Evolutionary conservation across 2,329 filamentous ascomycete genomes (phyloP), one percentile per base, ranked within the genome.

Genomic region (Amauroascus niger): DNA sequence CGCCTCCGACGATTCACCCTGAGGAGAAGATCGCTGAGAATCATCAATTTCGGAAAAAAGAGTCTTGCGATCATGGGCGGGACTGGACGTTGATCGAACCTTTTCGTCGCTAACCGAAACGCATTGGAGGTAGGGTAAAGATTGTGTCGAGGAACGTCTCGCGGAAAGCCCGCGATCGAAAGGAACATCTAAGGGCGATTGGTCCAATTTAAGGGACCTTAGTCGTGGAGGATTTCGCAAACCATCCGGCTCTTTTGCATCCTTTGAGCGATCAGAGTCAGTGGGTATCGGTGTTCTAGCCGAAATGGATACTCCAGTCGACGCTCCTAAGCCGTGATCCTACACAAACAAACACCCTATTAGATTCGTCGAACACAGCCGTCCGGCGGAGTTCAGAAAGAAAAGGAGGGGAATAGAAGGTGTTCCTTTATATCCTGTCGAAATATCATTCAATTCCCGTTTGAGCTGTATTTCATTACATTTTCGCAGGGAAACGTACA

Each of bases 391-490:
- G 14, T 47, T 4, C 4, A 35, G 24, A 18, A 20, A 40, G 13
- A 18, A 35, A 24, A 45, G 32, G 16, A 32, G 20, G 32, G 24
- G 40, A 26, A 16, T 11, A 35, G 14, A n/a, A 22, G 35, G 22
- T 5, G 39, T 18, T 45, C 13, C 16, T 28, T 52, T 40, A 13
- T 16, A 45, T 45, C 49, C 28, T 24, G 49, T 30, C 39, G 22
- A 43, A 44, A 46, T 44, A 26, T 20, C 49, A 44, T 50, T 49
- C 47, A 33, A 49, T 49, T 50, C 48, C 33, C 33, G 41, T 50
- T 30, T 50, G 48, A 11, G 28, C 14, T 50, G 48, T 28, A 50
- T 50, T 24, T 50, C 48, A 50, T 30, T 50, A 50, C 48, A 50
- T 41, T 20, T 50, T 50, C 48, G n/a, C 30, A 41, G 37, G 48